A percentile compares a stretch with the other conserved stretches of the same genome.
These are phyloP conservation scores for Mesembryanthemum crystallinum DNA, from an alignment of 148 eudicot genomes.

Conservation along the genomic window DNA sequence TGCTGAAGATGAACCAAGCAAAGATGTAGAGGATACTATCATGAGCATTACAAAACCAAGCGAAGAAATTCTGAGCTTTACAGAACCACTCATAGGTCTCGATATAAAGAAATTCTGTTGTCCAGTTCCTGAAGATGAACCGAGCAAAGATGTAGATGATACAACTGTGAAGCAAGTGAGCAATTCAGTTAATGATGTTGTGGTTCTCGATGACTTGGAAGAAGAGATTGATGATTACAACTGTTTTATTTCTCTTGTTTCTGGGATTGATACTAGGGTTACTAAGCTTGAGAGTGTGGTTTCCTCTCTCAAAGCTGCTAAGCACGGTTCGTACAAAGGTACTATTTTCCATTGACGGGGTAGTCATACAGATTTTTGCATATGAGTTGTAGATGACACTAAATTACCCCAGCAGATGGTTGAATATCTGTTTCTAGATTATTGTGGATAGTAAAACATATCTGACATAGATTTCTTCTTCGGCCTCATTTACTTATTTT, in stretches of 20 bases:
- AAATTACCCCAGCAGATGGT: too few relatives aligned
- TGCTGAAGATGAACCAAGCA: neutral
- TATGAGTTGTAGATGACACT: too few relatives aligned
- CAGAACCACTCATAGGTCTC: neutral
- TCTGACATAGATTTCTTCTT: too few relatives aligned
- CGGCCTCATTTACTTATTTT: too few relatives aligned
- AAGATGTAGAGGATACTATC: neutral
- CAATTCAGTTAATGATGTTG: neutral
- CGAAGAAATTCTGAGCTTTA: neutral
- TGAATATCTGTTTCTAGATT: too few relatives aligned
- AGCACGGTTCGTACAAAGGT: too few relatives aligned
- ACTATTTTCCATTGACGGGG: too few relatives aligned
- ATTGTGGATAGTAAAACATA: too few relatives aligned
- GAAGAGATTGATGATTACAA: neutral
- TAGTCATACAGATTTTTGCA: too few relatives aligned
- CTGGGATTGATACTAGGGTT: neutral
- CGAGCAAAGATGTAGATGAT: neutral
- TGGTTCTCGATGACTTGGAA: neutral
- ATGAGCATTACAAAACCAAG: too few relatives aligned
- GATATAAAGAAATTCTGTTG: neutral
- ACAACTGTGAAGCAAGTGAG: neutral
- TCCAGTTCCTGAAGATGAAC: neutral
- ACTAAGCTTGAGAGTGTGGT: neutral
- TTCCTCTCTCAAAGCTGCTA: neutral
- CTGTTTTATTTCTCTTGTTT: neutral